Evolutionary conservation across 2,329 filamentous ascomycete species (phyloP), one percentile per base, ranked within the genome.

Genomic region (Sarocladium brachiariae): DNA sequence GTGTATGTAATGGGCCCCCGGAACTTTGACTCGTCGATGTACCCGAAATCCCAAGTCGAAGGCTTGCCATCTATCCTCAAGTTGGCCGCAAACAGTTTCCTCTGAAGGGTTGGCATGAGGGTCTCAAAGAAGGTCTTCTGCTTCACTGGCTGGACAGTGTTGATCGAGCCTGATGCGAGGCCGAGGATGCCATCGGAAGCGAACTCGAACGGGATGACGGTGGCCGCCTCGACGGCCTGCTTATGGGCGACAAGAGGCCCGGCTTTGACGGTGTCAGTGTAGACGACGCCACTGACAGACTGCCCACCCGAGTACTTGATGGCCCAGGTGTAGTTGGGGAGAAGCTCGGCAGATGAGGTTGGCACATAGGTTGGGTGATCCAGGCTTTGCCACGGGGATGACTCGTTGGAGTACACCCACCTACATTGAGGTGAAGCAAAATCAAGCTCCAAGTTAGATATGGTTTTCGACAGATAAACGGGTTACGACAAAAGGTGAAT

Each of bases 1-100:
- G 82, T 72, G 62, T 82, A 88, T 19, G 73, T 66, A 58, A 91
- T 75, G 3, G 74, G 59, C 30, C 86, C 86, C 2, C 64, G 71
- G 64, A 85, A 86, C 58, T 86, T 81, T 51, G 68, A 69, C 2
- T 59, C 61, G 62, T 91, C 84, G 59, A 91, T 82, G 57, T 66
- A 75, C 53, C 87, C 87, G 59, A 91, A 91, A 61, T 89, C 83
- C 68, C 89, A 91, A 25, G 77, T 45, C 4, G 39, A 25, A 8
- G 39, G 23, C 39, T 45, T 75, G 41, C 86, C 86, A 2, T 73
- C 71, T 39, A 21, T 38, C 23, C 80, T 78, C 39, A 92, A 72
- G 53, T 85, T 77, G 21, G 83, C 85, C 0, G 86, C 87, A 67
- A 91, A 86, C 35, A 91, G 23, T n/a, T 45, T 45, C 39, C 21